Percentiles rank a stretch among this genome's conserved stretches.
phyloP scores from a whole-genome alignment of 371 early-diverging fungal species.

The Vairimorpha necatrix region DNA sequence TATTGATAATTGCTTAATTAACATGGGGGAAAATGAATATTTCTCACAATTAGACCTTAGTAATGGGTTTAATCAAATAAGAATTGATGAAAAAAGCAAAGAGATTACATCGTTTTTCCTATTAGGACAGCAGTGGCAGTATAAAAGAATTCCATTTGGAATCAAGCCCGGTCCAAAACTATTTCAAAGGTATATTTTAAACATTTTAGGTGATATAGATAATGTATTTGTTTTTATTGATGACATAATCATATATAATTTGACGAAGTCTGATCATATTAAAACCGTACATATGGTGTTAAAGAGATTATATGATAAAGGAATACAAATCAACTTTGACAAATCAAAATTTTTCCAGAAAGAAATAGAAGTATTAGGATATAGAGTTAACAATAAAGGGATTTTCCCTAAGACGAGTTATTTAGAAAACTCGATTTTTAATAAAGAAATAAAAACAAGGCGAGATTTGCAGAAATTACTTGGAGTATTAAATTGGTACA shows the following conservation, averaged over 20 bases:
- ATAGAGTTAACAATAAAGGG: constrained; percentile 46
- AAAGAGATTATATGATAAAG: constrained; percentile 46
- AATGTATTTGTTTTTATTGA: constrained; percentile 63
- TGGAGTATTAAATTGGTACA: constrained; percentile 12
- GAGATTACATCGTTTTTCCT: not conserved
- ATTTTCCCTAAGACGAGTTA: not conserved
- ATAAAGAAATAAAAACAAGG: not conserved
- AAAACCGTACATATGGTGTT: constrained; percentile 60
- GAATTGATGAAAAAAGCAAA: not conserved
- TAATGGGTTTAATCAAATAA: not conserved
- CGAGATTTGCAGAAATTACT: not conserved
- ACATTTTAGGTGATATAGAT: constrained; percentile 9
- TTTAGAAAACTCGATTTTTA: not conserved
- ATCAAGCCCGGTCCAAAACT: not conserved
- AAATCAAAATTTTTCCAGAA: constrained; percentile 64
- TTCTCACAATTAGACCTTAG: constrained; percentile 12
- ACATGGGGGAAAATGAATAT: constrained; percentile 42
- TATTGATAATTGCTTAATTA: constrained; percentile 21
- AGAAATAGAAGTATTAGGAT: constrained; percentile 62
- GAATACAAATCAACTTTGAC: constrained; percentile 57
- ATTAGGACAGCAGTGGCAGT: not conserved
- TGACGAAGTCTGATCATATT: constrained; percentile 58
- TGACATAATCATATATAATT: constrained; percentile 65
- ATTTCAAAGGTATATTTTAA: constrained; percentile 13
- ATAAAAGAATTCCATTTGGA: constrained; percentile 25